phyloP scores from a whole-genome alignment of 2,329 filamentous ascomycete species.

The Alternaria ventricosa region DNA sequence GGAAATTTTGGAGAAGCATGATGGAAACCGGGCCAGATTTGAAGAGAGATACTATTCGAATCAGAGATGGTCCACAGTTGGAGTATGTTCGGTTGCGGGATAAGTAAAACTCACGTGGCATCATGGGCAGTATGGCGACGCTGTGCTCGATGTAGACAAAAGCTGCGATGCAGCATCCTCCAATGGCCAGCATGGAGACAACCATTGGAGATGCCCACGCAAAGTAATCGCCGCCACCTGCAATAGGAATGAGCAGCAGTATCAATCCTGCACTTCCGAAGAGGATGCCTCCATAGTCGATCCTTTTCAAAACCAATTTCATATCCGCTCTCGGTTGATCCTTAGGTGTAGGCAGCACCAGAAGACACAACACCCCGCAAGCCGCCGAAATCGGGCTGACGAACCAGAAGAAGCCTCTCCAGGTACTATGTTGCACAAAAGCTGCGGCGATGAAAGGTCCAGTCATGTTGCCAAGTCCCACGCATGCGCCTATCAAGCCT shows the following conservation, averaged over 20 bases:
- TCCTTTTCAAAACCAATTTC: slow-evolving; percentile 55
- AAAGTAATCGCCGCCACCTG: slow-evolving; percentile 65
- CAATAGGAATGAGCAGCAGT: slow-evolving; percentile 68
- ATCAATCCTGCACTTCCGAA: slow-evolving; percentile 64
- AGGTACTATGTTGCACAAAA: slow-evolving; percentile 26
- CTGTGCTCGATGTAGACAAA: slow-evolving; percentile 65
- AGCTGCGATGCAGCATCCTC: slow-evolving; percentile 53
- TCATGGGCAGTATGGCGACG: slow-evolving; percentile 63
- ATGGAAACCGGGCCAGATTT: slow-evolving; percentile 59
- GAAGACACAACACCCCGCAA: slow-evolving; percentile 17
- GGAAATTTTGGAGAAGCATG: slow-evolving; percentile 65
- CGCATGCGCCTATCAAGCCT: slow-evolving; percentile 37
- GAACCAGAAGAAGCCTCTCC: slow-evolving; percentile 33
- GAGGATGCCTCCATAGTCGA: slow-evolving; percentile 66
- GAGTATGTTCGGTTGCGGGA: neutral
- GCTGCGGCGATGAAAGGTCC: slow-evolving; percentile 35
- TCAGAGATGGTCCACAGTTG: neutral
- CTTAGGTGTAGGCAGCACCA: slow-evolving; percentile 47
- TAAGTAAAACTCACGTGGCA: slow-evolving; percentile 52
- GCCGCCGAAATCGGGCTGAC: slow-evolving; percentile 23
- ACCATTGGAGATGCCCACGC: slow-evolving; percentile 64
- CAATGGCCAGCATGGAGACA: slow-evolving; percentile 64
- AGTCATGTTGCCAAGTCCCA: slow-evolving; percentile 33
- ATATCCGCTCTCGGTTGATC: slow-evolving; percentile 57
- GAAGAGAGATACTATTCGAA: slow-evolving; percentile 58